A percentile compares a stretch with the other conserved stretches of the same genome.
phyloP scores from a whole-genome alignment of 306 rosid species.

The Chamaecrista fasciculata region DNA sequence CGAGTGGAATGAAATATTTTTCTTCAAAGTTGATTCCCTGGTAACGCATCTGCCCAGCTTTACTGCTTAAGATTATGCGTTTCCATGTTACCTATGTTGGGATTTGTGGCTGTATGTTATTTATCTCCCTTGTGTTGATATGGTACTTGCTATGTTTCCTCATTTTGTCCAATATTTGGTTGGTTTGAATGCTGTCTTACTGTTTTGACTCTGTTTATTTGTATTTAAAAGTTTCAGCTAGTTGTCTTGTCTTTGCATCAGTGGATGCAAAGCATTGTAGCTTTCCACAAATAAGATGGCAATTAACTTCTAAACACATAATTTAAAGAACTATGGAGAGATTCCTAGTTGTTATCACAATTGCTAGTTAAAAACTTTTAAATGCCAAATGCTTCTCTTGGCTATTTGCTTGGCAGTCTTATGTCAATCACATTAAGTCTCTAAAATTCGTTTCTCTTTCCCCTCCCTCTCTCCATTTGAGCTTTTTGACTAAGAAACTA shows the following conservation, averaged over 20 bases:
- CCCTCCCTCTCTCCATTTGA: conserved; percentile 2
- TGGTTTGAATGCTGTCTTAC: neutral
- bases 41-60: conserved; percentile 44
- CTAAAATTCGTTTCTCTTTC: neutral
- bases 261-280: no score
- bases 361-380: neutral
- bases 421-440: neutral
- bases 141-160: neutral
- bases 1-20: conserved; percentile 91
- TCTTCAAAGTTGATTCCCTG: conserved; percentile 86
- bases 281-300: no score
- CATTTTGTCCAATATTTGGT: neutral
- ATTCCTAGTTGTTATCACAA: neutral
- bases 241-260: no score
- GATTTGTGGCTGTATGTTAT: neutral
- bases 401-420: neutral
- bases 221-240: no score
- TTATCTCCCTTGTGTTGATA: neutral
- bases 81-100: conserved; percentile 8
- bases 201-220: no score
- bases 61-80: conserved; percentile 13
- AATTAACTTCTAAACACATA: no score
- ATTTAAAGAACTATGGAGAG: no score
- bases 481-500: conserved; percentile 29
- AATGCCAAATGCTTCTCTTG: neutral